Evolutionary conservation across 1,284 basidiomycete genomes (phyloP), one percentile per base, ranked within the genome.

Genomic region (Coniophora puteana): DNA sequence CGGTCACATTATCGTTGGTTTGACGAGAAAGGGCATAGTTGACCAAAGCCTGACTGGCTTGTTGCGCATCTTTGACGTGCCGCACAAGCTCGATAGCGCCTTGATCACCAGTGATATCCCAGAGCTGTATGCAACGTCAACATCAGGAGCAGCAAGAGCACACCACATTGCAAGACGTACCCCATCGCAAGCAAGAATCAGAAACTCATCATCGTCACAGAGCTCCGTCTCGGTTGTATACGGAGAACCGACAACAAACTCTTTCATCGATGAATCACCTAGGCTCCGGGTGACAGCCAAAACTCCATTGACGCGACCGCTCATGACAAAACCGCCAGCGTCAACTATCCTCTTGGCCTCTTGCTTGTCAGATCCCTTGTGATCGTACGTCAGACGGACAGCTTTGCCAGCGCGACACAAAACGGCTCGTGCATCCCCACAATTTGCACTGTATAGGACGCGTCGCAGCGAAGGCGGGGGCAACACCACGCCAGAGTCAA

Each of bases 241-340:
- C 8, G 96, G 96, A 26, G 91, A 80, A 1, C 96, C 96, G 31
- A 99, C 95, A 7, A 99, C 95, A 59, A 96, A 99, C 57, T 99
- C 95, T 66, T 99, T 99, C 95, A 99, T 99, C 6, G 93, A 90
- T 0, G 92, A 89, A 61, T 99, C 96, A 34, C 96, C 96, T 31
- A 99, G 71, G 51, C 93, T 95, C 37, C 96, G 77, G 13, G 96
- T 99, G 14, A 99, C 96, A 8, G 93, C 94, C 41, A 99, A 71
- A 8, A 99, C 94, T 28, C 92, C 94, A 54, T 98, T 98, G 24
- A 99, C 96, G 8, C 96, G 83, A 48, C 95, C 94, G 58, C 96
- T 96, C 88, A 99, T 88, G 17, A 99, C 94, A 57, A 98, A 99
- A 0, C 96, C 96, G 13, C 96, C 96, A 0, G 96, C 95, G 57